Conservation (phyloP, 495 filamentous ascomycete genomes). For the Xylaria venustula region DNA sequence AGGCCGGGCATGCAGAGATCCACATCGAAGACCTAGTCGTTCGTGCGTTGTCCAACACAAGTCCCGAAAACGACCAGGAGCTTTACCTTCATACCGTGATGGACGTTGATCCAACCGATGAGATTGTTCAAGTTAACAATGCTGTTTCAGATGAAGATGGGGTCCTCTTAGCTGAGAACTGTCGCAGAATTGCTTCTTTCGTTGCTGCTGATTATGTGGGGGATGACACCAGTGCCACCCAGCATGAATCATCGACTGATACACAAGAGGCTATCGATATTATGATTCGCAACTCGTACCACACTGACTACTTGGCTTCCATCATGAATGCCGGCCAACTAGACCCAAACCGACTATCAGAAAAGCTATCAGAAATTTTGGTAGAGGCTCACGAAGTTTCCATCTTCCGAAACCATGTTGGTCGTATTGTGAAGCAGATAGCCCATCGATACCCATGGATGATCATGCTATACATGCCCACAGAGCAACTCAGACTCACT, state of each 20-base stretch:
- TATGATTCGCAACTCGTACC: conserved; percentile 33
- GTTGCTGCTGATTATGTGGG: conserved; percentile 10
- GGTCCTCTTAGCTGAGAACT: conserved; percentile 34
- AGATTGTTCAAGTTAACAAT: conserved; percentile 24
- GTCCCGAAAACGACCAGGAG: conserved; percentile 41
- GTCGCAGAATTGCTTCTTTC: conserved; percentile 36
- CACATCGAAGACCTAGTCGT: conserved; percentile 42
- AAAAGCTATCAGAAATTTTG: conserved; percentile 24
- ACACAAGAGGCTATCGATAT: conserved; percentile 27
- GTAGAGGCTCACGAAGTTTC: conserved; percentile 29
- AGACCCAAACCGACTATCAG: conserved; percentile 11
- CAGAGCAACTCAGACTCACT: conserved; percentile 26
- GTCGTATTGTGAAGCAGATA: conserved; percentile 38
- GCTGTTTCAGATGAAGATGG: background rate
- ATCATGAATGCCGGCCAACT: conserved; percentile 24
- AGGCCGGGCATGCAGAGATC: conserved; percentile 33
- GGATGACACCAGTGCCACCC: background rate
- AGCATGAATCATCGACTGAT: conserved; percentile 27
- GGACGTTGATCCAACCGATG: conserved; percentile 41
- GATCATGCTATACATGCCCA: conserved; percentile 40
- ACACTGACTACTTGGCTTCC: conserved; percentile 27
- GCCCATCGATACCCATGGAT: conserved; percentile 41
- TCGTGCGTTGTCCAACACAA: conserved; percentile 33
- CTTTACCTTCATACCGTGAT: conserved; percentile 41
- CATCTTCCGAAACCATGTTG: conserved; percentile 32